A percentile compares a stretch with the other conserved stretches of the same genome.
These are phyloP conservation scores for Casuarina equisetifolia DNA, from an alignment of 306 rosid genomes.

Conservation along the genomic window DNA sequence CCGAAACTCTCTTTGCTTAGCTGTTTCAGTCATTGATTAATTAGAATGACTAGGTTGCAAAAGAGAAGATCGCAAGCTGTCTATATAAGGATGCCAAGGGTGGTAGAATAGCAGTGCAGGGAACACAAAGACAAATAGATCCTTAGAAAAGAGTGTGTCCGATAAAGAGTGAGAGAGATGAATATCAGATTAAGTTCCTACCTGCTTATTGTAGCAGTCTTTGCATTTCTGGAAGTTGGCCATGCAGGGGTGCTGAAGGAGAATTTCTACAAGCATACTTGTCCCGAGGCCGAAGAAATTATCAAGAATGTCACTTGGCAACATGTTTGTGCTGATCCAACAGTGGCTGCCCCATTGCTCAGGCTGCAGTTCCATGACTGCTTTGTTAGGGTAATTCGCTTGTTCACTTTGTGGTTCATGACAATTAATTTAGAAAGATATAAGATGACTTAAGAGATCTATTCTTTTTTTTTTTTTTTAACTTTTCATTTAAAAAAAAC, in stretches of 20 bases:
- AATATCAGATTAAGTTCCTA: not conserved
- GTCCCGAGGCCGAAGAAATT: conserved; percentile 23
- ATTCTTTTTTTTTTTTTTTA: too few relatives aligned
- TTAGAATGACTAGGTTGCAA: too few relatives aligned
- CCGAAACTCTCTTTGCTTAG: too few relatives aligned
- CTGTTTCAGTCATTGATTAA: too few relatives aligned
- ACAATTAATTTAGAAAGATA: too few relatives aligned
- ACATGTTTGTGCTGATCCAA: conserved; percentile 13
- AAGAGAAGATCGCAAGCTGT: not conserved
- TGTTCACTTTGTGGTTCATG: too few relatives aligned
- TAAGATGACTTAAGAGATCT: too few relatives aligned
- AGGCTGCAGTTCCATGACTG: conserved; percentile 51
- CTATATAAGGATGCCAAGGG: not conserved
- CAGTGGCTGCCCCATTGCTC: conserved; percentile 32
- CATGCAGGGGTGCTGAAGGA: conserved; percentile 2
- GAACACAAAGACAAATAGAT: not conserved
- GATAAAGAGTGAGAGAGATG: not conserved
- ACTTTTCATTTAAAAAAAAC: too few relatives aligned
- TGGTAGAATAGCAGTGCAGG: not conserved
- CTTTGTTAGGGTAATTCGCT: conserved; percentile 36
- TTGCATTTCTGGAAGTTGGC: not conserved
- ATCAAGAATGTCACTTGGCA: conserved; percentile 12
- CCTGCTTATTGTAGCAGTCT: not conserved
- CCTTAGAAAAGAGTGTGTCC: too few relatives aligned
- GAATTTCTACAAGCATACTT: conserved; percentile 20